Percentiles rank a stretch among this genome's conserved stretches.
Conservation (phyloP, 495 filamentous ascomycete genomes). For the Lophium mytilinum region DNA sequence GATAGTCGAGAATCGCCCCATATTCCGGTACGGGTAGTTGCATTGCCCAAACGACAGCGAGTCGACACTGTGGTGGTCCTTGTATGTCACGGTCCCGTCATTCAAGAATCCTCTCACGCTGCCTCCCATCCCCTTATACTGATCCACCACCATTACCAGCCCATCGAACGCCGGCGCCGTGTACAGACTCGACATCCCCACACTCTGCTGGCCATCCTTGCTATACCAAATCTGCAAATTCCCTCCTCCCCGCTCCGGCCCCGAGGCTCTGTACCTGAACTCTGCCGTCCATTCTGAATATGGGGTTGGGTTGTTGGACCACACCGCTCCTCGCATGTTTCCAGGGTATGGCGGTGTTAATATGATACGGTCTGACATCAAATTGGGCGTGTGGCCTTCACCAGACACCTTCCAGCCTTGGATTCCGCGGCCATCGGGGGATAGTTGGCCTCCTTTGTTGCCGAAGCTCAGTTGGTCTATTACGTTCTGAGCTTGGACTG, state of each 20-base stretch:
- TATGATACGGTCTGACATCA: slow-evolving; percentile 86
- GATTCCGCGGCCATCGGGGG: slow-evolving; percentile 47
- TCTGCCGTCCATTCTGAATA: slow-evolving; percentile 63
- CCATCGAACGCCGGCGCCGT: slow-evolving; percentile 78
- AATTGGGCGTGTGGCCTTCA: slow-evolving; percentile 57
- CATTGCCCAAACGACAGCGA: slow-evolving; percentile 90
- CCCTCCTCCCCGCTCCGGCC: slow-evolving; percentile 75
- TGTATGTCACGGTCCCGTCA: slow-evolving; percentile 78
- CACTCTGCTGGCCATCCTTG: slow-evolving; percentile 54
- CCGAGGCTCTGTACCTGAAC: slow-evolving; percentile 78
- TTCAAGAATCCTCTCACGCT: slow-evolving; percentile 88
- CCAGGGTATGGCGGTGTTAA: slow-evolving; percentile 84
- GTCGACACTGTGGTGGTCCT: slow-evolving; percentile 68
- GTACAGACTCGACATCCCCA: slow-evolving; percentile 71
- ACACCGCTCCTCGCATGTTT: slow-evolving; percentile 73
- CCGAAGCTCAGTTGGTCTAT: slow-evolving; percentile 72
- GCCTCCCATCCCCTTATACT: slow-evolving; percentile 64
- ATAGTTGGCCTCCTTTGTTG: slow-evolving; percentile 49
- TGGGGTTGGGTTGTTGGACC: slow-evolving; percentile 49
- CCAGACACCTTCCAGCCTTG: slow-evolving; percentile 64
- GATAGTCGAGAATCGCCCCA: slow-evolving; percentile 71
- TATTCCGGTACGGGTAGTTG: slow-evolving; percentile 82
- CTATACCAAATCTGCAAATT: slow-evolving; percentile 93
- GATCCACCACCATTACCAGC: slow-evolving; percentile 76
- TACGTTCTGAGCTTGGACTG: slow-evolving; percentile 52